Conservation (phyloP, 768 basidiomycete species). For the Russula vinacea region DNA sequence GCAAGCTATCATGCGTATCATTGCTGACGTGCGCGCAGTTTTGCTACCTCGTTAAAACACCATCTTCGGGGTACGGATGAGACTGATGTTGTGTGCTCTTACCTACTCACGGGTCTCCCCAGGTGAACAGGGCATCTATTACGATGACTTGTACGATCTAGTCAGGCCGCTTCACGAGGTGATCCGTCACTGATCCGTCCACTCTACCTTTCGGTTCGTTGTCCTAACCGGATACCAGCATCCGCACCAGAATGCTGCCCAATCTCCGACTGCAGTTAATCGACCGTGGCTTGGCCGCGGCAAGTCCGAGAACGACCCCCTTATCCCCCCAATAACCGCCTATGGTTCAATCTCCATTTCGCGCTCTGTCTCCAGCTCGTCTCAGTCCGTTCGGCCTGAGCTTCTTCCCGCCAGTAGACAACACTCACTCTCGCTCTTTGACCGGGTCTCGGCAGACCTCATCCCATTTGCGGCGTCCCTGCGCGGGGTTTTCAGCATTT, state of each 20-base stretch:
- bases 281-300: not conserved
- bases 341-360: not conserved
- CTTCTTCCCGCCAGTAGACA: not conserved
- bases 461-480: slow-evolving; percentile 7
- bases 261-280: not conserved
- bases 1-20: not conserved
- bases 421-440: not conserved
- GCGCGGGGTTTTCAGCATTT: not conserved
- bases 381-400: not conserved
- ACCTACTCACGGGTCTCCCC: not conserved
- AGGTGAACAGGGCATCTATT: slow-evolving; percentile 61
- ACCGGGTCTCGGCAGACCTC: slow-evolving; percentile 8
- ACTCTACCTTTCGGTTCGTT: not conserved
- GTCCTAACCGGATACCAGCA: slow-evolving; percentile 1
- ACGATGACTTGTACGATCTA: slow-evolving; percentile 58
- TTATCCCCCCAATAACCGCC: not conserved
- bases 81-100: not conserved
- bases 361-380: not conserved
- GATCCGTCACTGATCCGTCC: slow-evolving; percentile 29
- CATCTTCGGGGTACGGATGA: slow-evolving; percentile 45
- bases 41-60: slow-evolving; percentile 57
- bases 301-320: not conserved
- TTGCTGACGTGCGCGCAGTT: slow-evolving; percentile 38
- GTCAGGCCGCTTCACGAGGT: slow-evolving; percentile 57
- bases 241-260: not conserved